Base-by-base conservation (phyloP, 345 rosid genomes). In the Gossypium ekmanianum region DNA sequence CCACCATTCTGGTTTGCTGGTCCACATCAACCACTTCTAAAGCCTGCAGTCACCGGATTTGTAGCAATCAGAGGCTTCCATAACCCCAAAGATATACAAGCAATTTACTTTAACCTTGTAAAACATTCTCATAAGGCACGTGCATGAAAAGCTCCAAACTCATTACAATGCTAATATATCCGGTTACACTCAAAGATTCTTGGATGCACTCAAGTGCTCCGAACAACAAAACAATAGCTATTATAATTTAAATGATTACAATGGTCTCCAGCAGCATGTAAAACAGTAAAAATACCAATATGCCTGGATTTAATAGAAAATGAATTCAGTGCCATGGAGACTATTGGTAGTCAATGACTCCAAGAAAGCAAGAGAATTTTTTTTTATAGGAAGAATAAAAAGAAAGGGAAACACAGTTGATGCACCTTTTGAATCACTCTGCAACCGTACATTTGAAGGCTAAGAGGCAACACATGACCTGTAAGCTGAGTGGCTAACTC, bases 381-480 rank as follows among this genome's bases (percentile, higher is more conserved):
- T 8, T 67, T 65, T 4, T 65, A 43, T 65, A 63, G 0, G 9
- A 69, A 50, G 17, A 3, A 50, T 6, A 7, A 0, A 66, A 45
- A 11, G 3, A 68, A 14, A 68, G 26, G 24, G 16, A 69, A 52
- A 27, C 17, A 45, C 61, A 52, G 47, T 29, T 6, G 45, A 83
- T 71, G 47, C 58, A 95, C 99, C 98, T 93, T 95, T 79, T 95
- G 99, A 81, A 91, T 95, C 79, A 95, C 99, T 86, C 99, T 82
- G 90, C 99, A 95, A 52, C 99, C 98, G 79, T 95, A 95, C 99
- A 95, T 95, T 83, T 95, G 99, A 76, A 95, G 87, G 62, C 96
- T 89, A 48, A 93, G 93, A 78, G 92, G 85, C 84, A 95, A 85
- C 63, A 91, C 97, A 79, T 91, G 94, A 69, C 94, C 99, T 56